phyloP scores from a whole-genome alignment of 768 basidiomycete species.

The Suillus spraguei region DNA sequence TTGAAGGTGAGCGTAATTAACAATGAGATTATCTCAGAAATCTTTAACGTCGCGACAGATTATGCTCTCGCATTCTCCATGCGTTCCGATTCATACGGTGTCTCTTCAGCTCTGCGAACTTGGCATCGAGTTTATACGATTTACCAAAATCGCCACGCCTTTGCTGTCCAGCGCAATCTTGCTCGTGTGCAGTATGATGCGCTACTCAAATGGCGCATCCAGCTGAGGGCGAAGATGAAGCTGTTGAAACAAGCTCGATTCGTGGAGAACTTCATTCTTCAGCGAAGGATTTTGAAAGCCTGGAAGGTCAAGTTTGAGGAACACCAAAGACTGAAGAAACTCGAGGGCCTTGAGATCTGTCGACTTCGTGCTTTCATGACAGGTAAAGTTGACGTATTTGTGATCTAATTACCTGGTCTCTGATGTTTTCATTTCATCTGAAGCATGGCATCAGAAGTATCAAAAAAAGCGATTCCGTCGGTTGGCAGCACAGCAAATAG shows the following conservation, averaged over 20 bases:
- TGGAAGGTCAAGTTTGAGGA: constrained; percentile 52
- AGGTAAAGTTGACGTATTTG: constrained; percentile 32
- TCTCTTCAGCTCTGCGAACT: constrained; percentile 39
- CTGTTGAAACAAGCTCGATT: constrained; percentile 55
- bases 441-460: constrained; percentile 52
- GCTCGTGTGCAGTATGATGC: constrained; percentile 42
- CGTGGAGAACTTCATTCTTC: constrained; percentile 52
- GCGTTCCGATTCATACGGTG: constrained; percentile 44
- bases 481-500: constrained; percentile 47
- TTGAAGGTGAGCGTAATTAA: constrained; percentile 45
- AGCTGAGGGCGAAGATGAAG: constrained; percentile 51
- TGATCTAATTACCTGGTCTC: constrained; percentile 3
- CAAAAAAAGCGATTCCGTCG: constrained; percentile 41
- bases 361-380: constrained; percentile 31
- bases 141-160: constrained; percentile 47
- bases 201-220: constrained; percentile 58
- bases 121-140: constrained; percentile 48
- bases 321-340: constrained; percentile 44
- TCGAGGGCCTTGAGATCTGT: constrained; percentile 44
- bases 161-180: constrained; percentile 46
- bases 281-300: constrained; percentile 47
- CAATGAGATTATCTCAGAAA: constrained; percentile 5
- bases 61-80: constrained; percentile 51
- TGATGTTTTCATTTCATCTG: constrained; percentile 12
- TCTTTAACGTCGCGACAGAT: constrained; percentile 35